phyloP scores from a whole-genome alignment of 1,284 basidiomycete species.

The Rhodotorula sp. region DNA sequence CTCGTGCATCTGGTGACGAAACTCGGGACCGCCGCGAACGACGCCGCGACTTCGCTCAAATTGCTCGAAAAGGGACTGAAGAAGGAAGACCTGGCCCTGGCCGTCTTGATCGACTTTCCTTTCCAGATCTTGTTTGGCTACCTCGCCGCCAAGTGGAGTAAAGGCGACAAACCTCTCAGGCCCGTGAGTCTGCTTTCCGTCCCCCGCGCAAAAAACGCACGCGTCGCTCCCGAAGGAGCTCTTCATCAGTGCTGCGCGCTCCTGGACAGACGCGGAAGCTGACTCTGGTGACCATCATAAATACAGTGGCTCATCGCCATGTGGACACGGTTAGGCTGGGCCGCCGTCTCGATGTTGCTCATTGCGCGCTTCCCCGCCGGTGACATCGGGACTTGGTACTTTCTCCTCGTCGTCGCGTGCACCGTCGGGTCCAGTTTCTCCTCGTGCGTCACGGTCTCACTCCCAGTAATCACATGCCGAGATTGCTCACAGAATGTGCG shows the following conservation, averaged over 20 bases:
- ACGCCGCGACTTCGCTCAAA: slow-evolving; percentile 88
- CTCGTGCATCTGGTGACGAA: slow-evolving; percentile 88
- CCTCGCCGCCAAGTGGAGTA: slow-evolving; percentile 84
- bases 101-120: slow-evolving; percentile 95
- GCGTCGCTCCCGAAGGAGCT: too few relatives aligned
- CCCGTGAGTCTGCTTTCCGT: slow-evolving; percentile 42
- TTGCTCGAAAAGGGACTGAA: slow-evolving; percentile 95
- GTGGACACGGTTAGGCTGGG: slow-evolving; percentile 78
- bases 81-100: slow-evolving; percentile 91
- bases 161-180: slow-evolving; percentile 50
- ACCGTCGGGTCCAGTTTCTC: slow-evolving; percentile 85
- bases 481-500: neutral
- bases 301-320: slow-evolving; percentile 85
- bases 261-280: neutral
- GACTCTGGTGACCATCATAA: slow-evolving; percentile 45
- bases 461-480: slow-evolving; percentile 8
- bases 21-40: slow-evolving; percentile 93
- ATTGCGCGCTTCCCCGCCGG: slow-evolving; percentile 79
- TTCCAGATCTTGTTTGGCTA: slow-evolving; percentile 96
- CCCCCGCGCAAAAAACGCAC: too few relatives aligned
- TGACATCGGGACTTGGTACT: slow-evolving; percentile 69
- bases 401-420: slow-evolving; percentile 70
- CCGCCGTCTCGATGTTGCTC: slow-evolving; percentile 66
- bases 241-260: too few relatives aligned
- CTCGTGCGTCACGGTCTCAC: slow-evolving; percentile 57